Conservation (phyloP, 23 red algal genomes). For the Gracilaria gracilis region DNA sequence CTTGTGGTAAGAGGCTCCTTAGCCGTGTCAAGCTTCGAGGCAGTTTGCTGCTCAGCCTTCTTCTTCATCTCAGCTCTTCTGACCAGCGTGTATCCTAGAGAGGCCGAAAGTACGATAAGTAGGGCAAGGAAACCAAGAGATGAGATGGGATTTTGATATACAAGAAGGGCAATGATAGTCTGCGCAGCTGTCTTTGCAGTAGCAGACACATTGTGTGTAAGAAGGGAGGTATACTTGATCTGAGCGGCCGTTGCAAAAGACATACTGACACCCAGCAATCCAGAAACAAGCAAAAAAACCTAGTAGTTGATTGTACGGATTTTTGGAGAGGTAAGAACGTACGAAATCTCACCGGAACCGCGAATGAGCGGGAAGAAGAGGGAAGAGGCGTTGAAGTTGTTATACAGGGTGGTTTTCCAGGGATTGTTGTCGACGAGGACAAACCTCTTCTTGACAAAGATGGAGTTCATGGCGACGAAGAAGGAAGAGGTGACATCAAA, state of each 20-base stretch:
- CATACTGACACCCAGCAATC: conserved; percentile 87
- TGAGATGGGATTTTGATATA: conserved; percentile 92
- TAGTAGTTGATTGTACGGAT: conserved; percentile 67
- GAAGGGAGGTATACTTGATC: conserved; percentile 97
- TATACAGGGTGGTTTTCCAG: conserved; percentile 97
- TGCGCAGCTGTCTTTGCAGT: conserved; percentile 97
- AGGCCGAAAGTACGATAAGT: conserved; percentile 77
- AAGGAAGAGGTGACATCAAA: conserved; percentile 90
- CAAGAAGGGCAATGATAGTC: conserved; percentile 83
- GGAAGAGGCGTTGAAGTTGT: conserved; percentile 91
- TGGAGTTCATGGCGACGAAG: conserved; percentile 97
- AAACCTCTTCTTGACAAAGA: conserved; percentile 97
- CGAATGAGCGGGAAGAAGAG: conserved; percentile 94
- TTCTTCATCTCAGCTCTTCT: conserved; percentile 87
- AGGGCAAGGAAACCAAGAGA: conserved; percentile 79
- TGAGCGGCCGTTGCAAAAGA: conserved; percentile 94
- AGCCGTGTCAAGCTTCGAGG: conserved; percentile 4
- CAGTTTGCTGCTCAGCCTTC: conserved; percentile 51
- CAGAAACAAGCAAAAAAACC: conserved; percentile 74
- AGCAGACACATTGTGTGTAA: conserved; percentile 95
- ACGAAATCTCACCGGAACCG: conserved; percentile 71
- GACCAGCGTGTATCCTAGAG: conserved; percentile 87
- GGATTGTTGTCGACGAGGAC: conserved; percentile 96
- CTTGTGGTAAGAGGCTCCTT: conserved; percentile 36
- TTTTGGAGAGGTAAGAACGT: conserved; percentile 45